Evolutionary conservation across 2,329 filamentous ascomycete species (phyloP).

Genomic region (Cladosporium velox): DNA sequence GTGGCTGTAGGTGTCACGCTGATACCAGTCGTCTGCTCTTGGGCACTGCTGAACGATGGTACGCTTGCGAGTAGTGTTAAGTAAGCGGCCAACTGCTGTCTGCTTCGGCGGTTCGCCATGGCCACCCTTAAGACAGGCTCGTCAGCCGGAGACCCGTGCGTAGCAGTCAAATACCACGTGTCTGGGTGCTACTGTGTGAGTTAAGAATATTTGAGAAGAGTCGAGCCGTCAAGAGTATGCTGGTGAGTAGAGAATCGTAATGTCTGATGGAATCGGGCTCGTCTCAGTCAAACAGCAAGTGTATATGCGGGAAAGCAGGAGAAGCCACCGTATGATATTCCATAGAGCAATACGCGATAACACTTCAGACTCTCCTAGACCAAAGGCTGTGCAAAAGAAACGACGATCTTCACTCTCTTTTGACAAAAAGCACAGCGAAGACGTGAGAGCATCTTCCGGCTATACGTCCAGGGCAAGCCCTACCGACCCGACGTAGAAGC

Average conservation of each 20-base stretch:
- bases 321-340: not conserved
- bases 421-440: not conserved
- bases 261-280: not conserved
- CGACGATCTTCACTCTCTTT: constrained; percentile 1
- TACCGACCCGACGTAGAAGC: constrained; percentile 11
- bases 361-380: constrained; percentile 10
- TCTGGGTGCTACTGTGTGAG: not conserved
- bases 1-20: not conserved
- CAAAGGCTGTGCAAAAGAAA: constrained; percentile 9
- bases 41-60: not conserved
- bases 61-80: not conserved
- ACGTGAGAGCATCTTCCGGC: constrained; percentile 8
- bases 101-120: not conserved
- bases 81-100: not conserved
- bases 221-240: not conserved
- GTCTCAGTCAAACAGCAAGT: not conserved
- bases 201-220: not conserved
- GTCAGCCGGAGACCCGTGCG: not conserved
- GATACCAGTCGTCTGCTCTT: not conserved
- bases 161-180: not conserved
- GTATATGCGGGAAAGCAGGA: not conserved
- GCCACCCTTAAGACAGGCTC: not conserved
- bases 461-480: constrained; percentile 6
- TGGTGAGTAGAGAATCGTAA: not conserved
- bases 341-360: not conserved